Conservation (phyloP, 257 asterid genomes). For the Solanum chiquidenum region DNA sequence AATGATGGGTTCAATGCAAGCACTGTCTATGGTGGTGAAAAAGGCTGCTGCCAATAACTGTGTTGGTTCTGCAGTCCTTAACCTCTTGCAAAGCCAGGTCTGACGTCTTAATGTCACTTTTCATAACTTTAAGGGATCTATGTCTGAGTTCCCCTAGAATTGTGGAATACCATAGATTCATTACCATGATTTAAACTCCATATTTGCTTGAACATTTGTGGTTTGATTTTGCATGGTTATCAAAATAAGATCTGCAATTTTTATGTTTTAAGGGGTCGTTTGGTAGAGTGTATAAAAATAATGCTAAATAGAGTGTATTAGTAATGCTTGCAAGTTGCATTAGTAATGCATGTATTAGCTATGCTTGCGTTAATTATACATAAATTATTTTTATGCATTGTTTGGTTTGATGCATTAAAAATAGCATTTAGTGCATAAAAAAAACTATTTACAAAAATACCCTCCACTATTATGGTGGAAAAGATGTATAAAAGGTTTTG, state of each 20-base stretch:
- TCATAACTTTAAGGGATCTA: neutral
- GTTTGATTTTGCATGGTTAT: neutral
- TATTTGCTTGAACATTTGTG: neutral
- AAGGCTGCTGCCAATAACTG: conserved; percentile 70
- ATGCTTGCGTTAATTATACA: neutral
- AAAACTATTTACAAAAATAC: too few species aligned
- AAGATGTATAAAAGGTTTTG: neutral
- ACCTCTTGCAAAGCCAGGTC: conserved; percentile 95
- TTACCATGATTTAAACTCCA: neutral
- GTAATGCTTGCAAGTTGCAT: neutral
- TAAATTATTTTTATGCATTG: neutral
- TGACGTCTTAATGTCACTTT: neutral
- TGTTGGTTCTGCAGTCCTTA: conserved; percentile 80
- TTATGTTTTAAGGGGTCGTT: neutral
- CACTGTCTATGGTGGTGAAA: conserved; percentile 69
- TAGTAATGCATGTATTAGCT: too few species aligned
- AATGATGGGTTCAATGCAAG: conserved; percentile 95
- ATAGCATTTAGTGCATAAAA: neutral
- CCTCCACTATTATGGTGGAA: neutral
- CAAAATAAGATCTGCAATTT: neutral
- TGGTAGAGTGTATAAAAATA: neutral
- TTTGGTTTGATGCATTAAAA: neutral
- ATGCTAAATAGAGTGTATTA: too few species aligned
- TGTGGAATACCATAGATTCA: neutral
- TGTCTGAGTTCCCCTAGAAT: neutral